These are phyloP conservation scores for Neospora caninum DNA, from an alignment of 169 alveolate genomes.

Conservation along the genomic window DNA sequence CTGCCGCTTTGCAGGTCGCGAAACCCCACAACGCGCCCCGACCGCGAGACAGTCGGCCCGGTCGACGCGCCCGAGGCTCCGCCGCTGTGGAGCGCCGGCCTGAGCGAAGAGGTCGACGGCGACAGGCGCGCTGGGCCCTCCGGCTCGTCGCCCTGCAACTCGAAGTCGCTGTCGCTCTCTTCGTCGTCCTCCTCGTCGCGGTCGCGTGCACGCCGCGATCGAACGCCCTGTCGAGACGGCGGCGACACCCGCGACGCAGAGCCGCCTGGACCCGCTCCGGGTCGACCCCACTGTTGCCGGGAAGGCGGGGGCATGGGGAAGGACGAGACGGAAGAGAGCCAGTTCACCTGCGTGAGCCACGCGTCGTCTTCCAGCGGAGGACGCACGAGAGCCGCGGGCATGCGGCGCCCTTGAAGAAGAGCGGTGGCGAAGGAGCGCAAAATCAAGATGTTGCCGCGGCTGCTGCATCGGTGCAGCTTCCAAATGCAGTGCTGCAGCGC, in stretches of 20 bases:
- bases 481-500: constrained; percentile 9
- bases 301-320: background rate
- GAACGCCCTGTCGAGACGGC: background rate
- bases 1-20: background rate
- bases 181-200: background rate
- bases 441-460: constrained; percentile 6
- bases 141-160: background rate
- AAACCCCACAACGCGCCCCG: constrained; percentile 9
- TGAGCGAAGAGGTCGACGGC: background rate
- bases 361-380: constrained; percentile 23
- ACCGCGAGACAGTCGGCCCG: background rate
- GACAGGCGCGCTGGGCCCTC: background rate
- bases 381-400: constrained; percentile 23
- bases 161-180: constrained; percentile 28
- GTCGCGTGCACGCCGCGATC: constrained; percentile 5
- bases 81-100: background rate
- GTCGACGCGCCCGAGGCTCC: background rate
- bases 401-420: background rate
- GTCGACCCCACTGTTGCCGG: background rate
- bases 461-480: constrained; percentile 23
- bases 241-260: constrained; percentile 13
- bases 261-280: background rate
- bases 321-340: background rate
- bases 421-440: background rate
- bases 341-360: constrained; percentile 5